These are phyloP conservation scores for Conringia planisiliqua DNA, from an alignment of 345 rosid genomes.

Conservation along the genomic window DNA sequence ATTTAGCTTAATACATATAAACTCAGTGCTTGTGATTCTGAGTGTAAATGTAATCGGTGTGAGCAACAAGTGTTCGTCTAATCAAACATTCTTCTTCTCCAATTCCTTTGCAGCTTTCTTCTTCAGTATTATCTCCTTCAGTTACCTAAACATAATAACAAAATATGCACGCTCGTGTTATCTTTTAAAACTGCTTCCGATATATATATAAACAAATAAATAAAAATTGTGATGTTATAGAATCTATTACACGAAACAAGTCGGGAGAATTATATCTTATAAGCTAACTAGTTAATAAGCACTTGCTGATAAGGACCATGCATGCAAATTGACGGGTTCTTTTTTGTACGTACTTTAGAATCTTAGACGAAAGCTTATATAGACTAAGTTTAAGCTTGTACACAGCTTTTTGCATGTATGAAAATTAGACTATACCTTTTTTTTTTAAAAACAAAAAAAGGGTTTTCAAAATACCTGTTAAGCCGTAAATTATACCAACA, in stretches of 20 bases:
- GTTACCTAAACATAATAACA: slow-evolving; percentile 17
- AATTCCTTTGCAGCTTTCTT: slow-evolving; percentile 42
- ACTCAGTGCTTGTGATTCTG: slow-evolving; percentile 37
- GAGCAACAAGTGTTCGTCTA: slow-evolving; percentile 46
- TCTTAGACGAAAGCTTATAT: neutral
- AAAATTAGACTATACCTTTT: too few species aligned
- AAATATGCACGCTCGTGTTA: neutral
- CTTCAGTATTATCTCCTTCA: slow-evolving; percentile 25
- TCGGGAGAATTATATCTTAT: neutral
- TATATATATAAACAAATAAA: neutral
- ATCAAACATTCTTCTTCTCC: slow-evolving; percentile 58
- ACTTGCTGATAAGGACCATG: neutral
- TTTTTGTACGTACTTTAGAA: neutral
- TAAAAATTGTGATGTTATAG: neutral
- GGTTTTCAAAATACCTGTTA: too few species aligned
- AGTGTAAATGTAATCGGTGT: slow-evolving; percentile 52
- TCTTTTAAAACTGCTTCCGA: neutral
- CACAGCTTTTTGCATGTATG: neutral
- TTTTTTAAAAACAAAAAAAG: too few species aligned
- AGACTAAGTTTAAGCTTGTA: neutral
- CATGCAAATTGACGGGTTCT: neutral
- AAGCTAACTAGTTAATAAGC: too few species aligned
- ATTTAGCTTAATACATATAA: neutral
- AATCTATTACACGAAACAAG: neutral
- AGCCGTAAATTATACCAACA: neutral